Percentiles rank a stretch among this genome's conserved stretches.
Evolutionary conservation across 2,329 filamentous ascomycete genomes (phyloP).

Genomic region (Seiridium cupressi): DNA sequence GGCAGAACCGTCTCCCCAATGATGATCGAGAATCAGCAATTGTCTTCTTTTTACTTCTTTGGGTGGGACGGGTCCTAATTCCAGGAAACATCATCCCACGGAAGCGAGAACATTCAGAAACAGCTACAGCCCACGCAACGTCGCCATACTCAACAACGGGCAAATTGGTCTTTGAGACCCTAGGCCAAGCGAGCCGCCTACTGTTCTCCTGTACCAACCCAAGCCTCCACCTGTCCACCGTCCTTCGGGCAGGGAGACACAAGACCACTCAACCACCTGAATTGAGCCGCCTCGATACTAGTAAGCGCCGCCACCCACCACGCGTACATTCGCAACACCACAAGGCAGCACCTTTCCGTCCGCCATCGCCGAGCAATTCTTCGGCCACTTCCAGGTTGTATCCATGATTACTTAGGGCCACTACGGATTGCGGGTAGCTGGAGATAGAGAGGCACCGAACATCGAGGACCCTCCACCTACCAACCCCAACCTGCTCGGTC

Average conservation of each 20-base stretch:
- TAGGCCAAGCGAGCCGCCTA: no score
- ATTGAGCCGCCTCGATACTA: background rate
- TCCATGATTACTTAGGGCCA: conserved; percentile 8
- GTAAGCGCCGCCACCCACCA: conserved; percentile 5
- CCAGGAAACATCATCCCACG: background rate
- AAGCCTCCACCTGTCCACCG: background rate
- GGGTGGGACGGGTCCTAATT: background rate
- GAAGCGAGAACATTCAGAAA: background rate
- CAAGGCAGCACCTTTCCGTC: conserved; percentile 3
- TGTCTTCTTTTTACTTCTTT: background rate
- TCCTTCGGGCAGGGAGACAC: background rate
- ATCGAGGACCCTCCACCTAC: conserved; percentile 4
- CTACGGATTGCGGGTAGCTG: conserved; percentile 3
- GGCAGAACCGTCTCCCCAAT: background rate
- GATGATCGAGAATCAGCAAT: background rate
- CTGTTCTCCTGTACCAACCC: background rate
- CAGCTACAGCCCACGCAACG: no score
- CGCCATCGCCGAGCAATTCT: background rate
- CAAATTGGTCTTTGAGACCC: no score
- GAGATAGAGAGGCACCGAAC: conserved; percentile 3
- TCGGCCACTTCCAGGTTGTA: background rate
- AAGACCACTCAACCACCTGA: background rate
- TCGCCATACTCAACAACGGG: no score
- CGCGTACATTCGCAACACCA: conserved; percentile 6
- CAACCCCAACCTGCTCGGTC: background rate